Evolutionary conservation across 2,329 filamentous ascomycete species (phyloP), one percentile per base, ranked within the genome.

Genomic region (Leptodontidium sp.): DNA sequence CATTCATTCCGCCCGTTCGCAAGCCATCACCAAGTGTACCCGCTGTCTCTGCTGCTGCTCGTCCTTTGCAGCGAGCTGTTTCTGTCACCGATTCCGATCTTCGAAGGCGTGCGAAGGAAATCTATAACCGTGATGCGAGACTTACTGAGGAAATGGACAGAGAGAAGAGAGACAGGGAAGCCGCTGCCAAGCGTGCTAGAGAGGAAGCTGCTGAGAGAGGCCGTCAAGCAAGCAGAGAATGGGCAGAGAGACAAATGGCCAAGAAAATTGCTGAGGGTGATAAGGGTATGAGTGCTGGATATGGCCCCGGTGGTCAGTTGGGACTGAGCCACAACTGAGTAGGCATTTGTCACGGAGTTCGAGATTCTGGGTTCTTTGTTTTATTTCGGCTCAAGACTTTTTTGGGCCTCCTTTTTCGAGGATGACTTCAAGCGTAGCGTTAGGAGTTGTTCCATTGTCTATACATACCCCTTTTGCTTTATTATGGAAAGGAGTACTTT

Each of bases 171-270:
- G 85, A 87, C 69, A 83, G 87, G 43, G 87, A 90, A 73, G 78
- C 80, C 59, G 81, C 82, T 47, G 84, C 87, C 15, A 87, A 84
- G 74, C 75, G 81, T 65, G 87, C 88, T 8, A 82, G 88, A 55
- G 84, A 88, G 73, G 82, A 88, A 74, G 88, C 88, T 29, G 88
- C 88, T 11, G 87, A 90, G 78, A 83, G 86, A 74, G 88, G 87
- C 65, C 83, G 88, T 65, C 81, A 83, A 76, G 83, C 86, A 68
- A 87, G 87, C 72, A 84, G 87, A 43, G 86, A 89, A 73, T 90
- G 88, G 87, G 87, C 87, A 12, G 87, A 89, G 76, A 88, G 85
- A 78, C 85, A 86, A 75, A 72, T 72, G 67, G 70, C 70, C 4
- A 77, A 70, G 65, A 78, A 74, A 63, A 45, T 71, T 57, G 62